Evolutionary conservation across 306 rosid species (phyloP).

Genomic region (Aeschynomene evenia): DNA sequence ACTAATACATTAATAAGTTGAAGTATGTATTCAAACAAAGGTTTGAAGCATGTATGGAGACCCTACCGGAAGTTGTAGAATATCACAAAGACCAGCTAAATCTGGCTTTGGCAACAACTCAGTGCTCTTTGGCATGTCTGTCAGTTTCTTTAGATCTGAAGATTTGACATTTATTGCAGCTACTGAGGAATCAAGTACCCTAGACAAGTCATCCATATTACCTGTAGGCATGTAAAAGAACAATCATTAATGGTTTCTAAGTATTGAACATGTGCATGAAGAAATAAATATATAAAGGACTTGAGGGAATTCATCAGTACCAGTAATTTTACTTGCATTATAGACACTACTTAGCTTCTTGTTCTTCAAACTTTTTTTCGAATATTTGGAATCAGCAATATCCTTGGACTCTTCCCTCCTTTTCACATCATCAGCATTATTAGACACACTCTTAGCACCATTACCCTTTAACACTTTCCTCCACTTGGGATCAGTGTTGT

Average conservation of each 20-base stretch:
- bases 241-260: neutral
- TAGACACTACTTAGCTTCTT: conserved; percentile 26
- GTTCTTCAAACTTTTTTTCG: conserved; percentile 32
- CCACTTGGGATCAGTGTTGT: neutral
- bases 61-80: conserved; percentile 60
- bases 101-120: conserved; percentile 46
- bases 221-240: conserved; percentile 24
- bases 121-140: conserved; percentile 44
- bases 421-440: neutral
- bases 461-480: conserved; percentile 10
- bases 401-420: conserved; percentile 5
- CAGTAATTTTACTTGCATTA: conserved; percentile 42
- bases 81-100: conserved; percentile 55
- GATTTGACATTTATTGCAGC: conserved; percentile 32
- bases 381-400: conserved; percentile 3
- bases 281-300: conserved; percentile 15
- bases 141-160: conserved; percentile 34
- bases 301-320: conserved; percentile 24
- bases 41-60: conserved; percentile 11
- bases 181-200: conserved; percentile 16
- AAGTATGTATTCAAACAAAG: conserved; percentile 8
- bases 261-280: conserved; percentile 5
- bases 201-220: conserved; percentile 5
- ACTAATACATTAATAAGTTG: neutral
- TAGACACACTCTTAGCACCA: neutral